Percentiles rank a stretch among this genome's conserved stretches.
Evolutionary conservation across 306 rosid species (phyloP).

Genomic region (Malus domestica): DNA sequence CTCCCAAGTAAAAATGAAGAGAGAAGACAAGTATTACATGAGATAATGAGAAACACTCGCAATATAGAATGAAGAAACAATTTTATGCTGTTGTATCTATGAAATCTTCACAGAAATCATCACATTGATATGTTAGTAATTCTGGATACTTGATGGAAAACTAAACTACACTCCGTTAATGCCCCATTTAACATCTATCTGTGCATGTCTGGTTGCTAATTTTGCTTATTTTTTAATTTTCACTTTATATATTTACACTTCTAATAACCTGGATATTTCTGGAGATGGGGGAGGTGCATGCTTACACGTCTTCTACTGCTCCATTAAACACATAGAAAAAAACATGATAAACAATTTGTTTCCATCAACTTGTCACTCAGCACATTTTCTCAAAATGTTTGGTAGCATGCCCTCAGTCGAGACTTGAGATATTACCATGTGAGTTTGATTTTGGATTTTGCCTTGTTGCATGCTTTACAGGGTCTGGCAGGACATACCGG

Average conservation of each 20-base stretch:
- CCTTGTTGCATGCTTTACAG: conserved; percentile 36
- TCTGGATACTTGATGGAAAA: neutral
- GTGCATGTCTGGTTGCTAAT: neutral
- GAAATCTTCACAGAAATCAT: neutral
- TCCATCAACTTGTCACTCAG: neutral
- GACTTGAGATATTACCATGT: neutral
- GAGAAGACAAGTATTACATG: too few species aligned
- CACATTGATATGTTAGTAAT: neutral
- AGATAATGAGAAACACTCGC: neutral
- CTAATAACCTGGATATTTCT: neutral
- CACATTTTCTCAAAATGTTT: neutral
- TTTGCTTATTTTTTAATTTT: neutral
- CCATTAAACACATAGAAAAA: neutral
- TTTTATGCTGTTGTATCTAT: neutral
- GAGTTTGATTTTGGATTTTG: neutral
- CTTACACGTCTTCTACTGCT: neutral
- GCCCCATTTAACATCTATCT: neutral
- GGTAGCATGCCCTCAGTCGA: neutral
- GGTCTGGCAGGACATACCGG: conserved; percentile 74
- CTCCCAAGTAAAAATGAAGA: neutral
- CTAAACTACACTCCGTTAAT: neutral
- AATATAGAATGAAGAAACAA: neutral
- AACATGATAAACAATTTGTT: neutral
- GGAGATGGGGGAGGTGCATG: neutral
- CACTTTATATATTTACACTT: neutral